Base-by-base conservation (phyloP, 495 filamentous ascomycete species). In the Pyronema omphalodes region DNA sequence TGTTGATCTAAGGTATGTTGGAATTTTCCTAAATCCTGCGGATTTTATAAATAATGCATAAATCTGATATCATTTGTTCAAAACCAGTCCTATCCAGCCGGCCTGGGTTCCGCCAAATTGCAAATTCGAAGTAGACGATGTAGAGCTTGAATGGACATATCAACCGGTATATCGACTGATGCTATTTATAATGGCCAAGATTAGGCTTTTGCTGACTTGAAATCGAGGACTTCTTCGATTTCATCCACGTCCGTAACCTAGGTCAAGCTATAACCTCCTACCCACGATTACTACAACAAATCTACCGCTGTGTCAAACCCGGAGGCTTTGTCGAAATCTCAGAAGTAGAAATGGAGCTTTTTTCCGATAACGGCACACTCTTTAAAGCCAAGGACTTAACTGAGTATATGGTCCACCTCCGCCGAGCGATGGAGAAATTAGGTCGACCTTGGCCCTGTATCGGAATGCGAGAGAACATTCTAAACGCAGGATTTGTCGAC, bases 1-100 rank as follows among this genome's bases (percentile, higher is more conserved):
- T 44, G 77, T 74, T 11, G 81, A 84, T 58, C 70, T 84, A 7
- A 79, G 76, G 0, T 74, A 78, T 7, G 71, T 75, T 37, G 14
- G 3, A 1, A 14, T 1, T 2, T 19, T 15, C 17, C 12, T 3
- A 47, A 19, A 50, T 23, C 3, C 29, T 34, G 17, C 11, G 12
- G 29, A 35, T 19, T 35, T 12, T 4, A 3, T n/a, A 34, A 36
- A 5, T 72, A 76, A 41, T 68, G 69, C 0, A 37, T 47, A 9
- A 66, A 67, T 50, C 52, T 44, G 43, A 23, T 15, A 35, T 44
- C 23, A 11, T 11, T 18, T 33, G 52, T n/a, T 9, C 3, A 7
- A 14, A 12, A 35, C 7, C 18, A 43, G 75, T 52, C 50, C 36
- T 6, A 52, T 36, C 14, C 17, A 58, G 15, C 46, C 12, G 33